Conservation (phyloP, 1,284 basidiomycete genomes). For the Fomitopsis schrenkii region DNA sequence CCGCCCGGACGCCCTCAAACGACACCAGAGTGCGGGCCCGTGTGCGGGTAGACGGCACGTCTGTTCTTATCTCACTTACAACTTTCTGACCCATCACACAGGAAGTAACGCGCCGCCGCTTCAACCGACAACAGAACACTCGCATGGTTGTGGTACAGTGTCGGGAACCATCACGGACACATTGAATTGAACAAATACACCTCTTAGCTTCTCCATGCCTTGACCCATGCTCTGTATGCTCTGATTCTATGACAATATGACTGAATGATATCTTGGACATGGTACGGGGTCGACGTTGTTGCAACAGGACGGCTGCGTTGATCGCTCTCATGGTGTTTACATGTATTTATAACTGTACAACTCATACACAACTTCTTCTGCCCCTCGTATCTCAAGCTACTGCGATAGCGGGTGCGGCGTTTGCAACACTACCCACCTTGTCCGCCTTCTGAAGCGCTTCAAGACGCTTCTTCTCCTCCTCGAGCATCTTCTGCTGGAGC, state of each 20-base stretch:
- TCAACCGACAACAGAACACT: no score
- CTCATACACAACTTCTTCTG: not conserved
- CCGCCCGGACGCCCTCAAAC: not conserved
- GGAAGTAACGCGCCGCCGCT: no score
- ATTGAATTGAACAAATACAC: no score
- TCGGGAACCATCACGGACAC: no score
- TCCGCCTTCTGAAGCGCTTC: constrained; percentile 15
- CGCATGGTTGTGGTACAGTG: no score
- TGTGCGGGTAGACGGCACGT: not conserved
- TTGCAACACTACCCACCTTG: constrained; percentile 1
- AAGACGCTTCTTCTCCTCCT: constrained; percentile 30
- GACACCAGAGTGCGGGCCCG: not conserved
- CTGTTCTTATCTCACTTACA: no score
- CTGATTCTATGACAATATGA: no score
- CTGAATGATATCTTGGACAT: no score
- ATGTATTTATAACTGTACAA: not conserved
- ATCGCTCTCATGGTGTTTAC: not conserved
- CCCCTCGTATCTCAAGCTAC: constrained; percentile 15
- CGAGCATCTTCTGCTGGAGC: constrained; percentile 28
- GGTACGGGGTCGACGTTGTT: not conserved
- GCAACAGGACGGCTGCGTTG: not conserved
- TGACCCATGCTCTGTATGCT: no score
- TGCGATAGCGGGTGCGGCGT: constrained; percentile 16
- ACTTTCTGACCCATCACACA: no score
- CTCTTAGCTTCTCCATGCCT: no score